Evolutionary conservation across 345 rosid species (phyloP), one percentile per base, ranked within the genome.

Genomic region (Linum usitatissimum): DNA sequence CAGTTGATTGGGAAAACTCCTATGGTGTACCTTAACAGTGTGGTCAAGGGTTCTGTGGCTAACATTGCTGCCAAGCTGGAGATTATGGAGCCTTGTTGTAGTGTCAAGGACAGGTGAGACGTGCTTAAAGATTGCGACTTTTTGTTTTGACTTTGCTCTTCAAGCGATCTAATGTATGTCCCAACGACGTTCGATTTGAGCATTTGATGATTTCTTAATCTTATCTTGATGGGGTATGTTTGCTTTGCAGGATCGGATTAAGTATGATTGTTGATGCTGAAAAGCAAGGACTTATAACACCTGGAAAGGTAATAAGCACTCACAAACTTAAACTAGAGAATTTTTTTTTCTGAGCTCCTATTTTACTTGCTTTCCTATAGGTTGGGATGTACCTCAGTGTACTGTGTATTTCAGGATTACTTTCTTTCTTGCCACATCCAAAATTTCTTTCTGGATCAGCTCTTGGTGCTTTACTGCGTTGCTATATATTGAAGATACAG

Each of bases 1-100:
- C 76, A 72, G 76, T 71, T 72, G 60, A 67, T 72, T 31, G 76
- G 76, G 30, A 72, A 68, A 55, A 72, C 76, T 6, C 76, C 76
- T 19, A 68, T 72, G 76, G 76, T 72, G 8, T 72, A 63, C 59
- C 69, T 72, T 7, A 72, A 72, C 21, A 72, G 55, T 17, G 64
- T 72, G 42, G 72, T 45, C 9, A 72, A 72, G 65, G 76, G 72
- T 6, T 64, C 61, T 63, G 59, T 64, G 28, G 72, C 76, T 3
- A 67, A 54, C 64, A 68, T 72, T 45, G 76, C 76, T 64, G 76
- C 76, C 58, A 72, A 72, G 65, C 76, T 72, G 34, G 76, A 72
- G 68, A 68, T 72, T 19, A 72, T 72, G 76, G 76, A 72, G 59
- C 76, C 76, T 39, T 72, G 76, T 30, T 72, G 72, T 62, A 72